Base-by-base conservation (phyloP, 306 rosid species). In the Urtica urens region DNA sequence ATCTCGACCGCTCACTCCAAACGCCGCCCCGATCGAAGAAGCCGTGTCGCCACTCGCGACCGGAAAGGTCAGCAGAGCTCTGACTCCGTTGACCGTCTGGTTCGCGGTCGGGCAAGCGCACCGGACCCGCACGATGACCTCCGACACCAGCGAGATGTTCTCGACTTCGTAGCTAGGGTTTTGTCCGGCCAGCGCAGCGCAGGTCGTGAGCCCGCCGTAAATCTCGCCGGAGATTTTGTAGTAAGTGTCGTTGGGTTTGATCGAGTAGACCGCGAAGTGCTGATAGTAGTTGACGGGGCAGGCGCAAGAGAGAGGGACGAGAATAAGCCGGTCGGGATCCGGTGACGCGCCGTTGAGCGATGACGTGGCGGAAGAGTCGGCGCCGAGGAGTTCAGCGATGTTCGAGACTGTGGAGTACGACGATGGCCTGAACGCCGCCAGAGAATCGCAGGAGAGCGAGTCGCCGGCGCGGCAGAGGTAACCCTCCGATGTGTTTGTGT, bases 121-220 rank as follows among this genome's bases (percentile, higher is more conserved):
- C 25, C 71, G 8, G 39, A 79, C 10, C 0, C 79, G 82, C 38
- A 79, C 70, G 0, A 57, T 33, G 27, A 75, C 59, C 47, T 55
- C 46, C 0, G 70, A 57, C 20, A 64, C 82, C 16, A 61, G 19
- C 18, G 64, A 10, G 60, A 79, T 58, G 3, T 19, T 0, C 2
- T 0, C 1, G 10, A 73, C 20, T 1, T 71, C 38, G 23, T 74
- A 79, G 29, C 71, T 28, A 4, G 33, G 68, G 29, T 79, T 79
- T 58, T 72, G 82, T n/a, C 74, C 58, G 34, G 43, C 53, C 67
- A 75, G 0, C 27, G 78, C 76, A 16, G 71, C 79, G n/a, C 82
- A 79, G 2, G 78, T 79, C 3, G 78, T 57, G 24, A 79, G 65
- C 41, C 86, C 72, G 62, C 72, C 79, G 67, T 41, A 79, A 17